These are phyloP conservation scores for Fusarium chaquense DNA, from an alignment of 2,329 filamentous ascomycete genomes.

Conservation along the genomic window DNA sequence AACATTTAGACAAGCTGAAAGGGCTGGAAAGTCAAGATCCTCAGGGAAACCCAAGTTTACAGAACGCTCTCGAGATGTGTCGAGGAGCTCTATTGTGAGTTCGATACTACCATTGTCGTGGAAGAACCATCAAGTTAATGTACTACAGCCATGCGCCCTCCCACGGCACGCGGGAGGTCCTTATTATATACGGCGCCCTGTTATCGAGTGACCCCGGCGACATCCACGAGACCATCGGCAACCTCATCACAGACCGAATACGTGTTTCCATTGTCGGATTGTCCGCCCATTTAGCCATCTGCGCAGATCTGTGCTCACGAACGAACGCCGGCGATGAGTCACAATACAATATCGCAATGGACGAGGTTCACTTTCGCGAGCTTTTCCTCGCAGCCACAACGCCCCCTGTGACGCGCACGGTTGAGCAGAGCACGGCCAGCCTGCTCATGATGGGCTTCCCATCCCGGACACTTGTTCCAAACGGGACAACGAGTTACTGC, in stretches of 20 bases:
- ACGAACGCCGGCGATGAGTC: conserved; percentile 85
- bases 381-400: conserved; percentile 91
- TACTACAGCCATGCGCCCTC: conserved; percentile 80
- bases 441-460: conserved; percentile 99
- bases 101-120: not conserved
- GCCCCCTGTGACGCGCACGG: conserved; percentile 82
- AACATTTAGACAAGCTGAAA: conserved; percentile 84
- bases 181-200: conserved; percentile 91
- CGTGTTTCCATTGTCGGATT: conserved; percentile 91
- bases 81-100: conserved; percentile 84
- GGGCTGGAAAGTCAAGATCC: conserved; percentile 74
- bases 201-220: conserved; percentile 93
- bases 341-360: conserved; percentile 84
- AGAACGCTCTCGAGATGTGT: conserved; percentile 97
- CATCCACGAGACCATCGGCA: conserved; percentile 88
- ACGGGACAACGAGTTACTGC: conserved; percentile 77
- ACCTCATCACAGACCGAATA: conserved; percentile 84
- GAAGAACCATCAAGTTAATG: conserved; percentile 4
- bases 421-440: conserved; percentile 68
- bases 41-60: conserved; percentile 81
- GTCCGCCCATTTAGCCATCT: conserved; percentile 91
- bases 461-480: conserved; percentile 80
- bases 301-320: conserved; percentile 85
- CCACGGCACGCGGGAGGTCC: conserved; percentile 92
- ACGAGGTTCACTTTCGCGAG: conserved; percentile 82